phyloP scores from a whole-genome alignment of 257 asterid genomes.

The Craterostigma plantagineum region DNA sequence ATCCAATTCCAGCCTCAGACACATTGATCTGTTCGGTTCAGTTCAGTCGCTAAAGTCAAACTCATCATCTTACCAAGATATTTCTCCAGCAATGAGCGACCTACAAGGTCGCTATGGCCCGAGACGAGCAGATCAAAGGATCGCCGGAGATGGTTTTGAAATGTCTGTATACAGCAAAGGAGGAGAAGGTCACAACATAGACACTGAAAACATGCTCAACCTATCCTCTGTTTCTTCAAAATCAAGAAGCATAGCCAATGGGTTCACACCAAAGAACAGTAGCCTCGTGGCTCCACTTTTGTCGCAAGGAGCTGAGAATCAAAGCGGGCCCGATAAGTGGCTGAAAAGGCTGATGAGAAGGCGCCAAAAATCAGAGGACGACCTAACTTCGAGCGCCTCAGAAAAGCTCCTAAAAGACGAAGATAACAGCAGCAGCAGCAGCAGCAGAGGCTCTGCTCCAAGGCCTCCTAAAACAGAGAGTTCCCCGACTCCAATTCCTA shows the following conservation, averaged over 20 bases:
- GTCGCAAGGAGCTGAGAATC: constrained; percentile 23
- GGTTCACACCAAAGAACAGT: constrained; percentile 29
- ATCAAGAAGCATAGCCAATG: constrained; percentile 45
- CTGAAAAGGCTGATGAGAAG: constrained; percentile 39
- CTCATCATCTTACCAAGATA: constrained; percentile 30
- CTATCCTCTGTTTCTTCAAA: constrained; percentile 31
- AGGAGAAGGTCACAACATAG: constrained; percentile 32
- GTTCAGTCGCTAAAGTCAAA: constrained; percentile 58
- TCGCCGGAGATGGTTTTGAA: constrained; percentile 30
- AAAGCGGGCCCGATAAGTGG: constrained; percentile 22
- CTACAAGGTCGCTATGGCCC: constrained; percentile 67
- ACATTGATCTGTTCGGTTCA: constrained; percentile 63
- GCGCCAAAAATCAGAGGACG: constrained; percentile 53
- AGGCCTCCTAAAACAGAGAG: constrained; percentile 45
- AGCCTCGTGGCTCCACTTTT: constrained; percentile 16
- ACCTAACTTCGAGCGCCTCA: constrained; percentile 28
- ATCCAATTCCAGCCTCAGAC: constrained; percentile 18
- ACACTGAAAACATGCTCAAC: constrained; percentile 14
- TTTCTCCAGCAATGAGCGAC: constrained; percentile 55
- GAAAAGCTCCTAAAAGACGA: constrained; percentile 69
- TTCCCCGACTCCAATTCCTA: constrained; percentile 8
- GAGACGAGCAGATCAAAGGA: constrained; percentile 17
- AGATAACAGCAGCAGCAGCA: constrained; percentile 18
- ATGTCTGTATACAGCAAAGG: constrained; percentile 34
- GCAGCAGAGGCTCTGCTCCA: constrained; percentile 54